Evolutionary conservation across 1,284 basidiomycete genomes (phyloP).

Genomic region (Neotropicomus parvogracilis): DNA sequence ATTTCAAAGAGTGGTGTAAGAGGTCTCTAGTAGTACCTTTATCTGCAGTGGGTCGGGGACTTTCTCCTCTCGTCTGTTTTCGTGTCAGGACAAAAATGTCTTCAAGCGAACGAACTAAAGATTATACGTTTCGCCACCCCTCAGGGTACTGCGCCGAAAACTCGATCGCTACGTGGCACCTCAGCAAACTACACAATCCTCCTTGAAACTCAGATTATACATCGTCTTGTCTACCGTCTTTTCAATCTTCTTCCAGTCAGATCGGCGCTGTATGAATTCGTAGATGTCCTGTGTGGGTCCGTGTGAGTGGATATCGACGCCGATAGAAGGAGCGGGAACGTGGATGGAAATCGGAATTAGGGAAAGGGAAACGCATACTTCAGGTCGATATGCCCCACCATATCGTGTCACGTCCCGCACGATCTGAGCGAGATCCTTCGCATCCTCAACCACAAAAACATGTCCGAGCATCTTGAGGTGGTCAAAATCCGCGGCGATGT

Average conservation of each 20-base stretch:
- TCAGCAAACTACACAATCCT: conserved; percentile 68
- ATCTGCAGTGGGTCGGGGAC: too few species aligned
- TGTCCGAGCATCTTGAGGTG: conserved; percentile 96
- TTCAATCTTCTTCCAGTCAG: conserved; percentile 97
- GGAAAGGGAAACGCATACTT: conserved; percentile 47
- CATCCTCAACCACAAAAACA: conserved; percentile 89
- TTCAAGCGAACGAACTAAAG: too few species aligned
- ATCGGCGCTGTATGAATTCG: conserved; percentile 88
- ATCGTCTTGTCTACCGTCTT: conserved; percentile 92
- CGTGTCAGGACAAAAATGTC: too few species aligned
- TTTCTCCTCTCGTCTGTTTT: too few species aligned
- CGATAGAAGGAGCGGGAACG: too few species aligned
- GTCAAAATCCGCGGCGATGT: conserved; percentile 82
- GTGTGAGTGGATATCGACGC: background rate
- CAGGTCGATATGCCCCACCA: conserved; percentile 88
- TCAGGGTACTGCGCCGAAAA: too few species aligned
- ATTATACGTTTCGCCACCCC: too few species aligned
- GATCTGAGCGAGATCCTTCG: conserved; percentile 92
- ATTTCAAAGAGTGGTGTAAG: too few species aligned
- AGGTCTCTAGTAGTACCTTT: too few species aligned
- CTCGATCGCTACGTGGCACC: background rate
- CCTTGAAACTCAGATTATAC: conserved; percentile 91
- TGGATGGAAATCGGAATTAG: too few species aligned
- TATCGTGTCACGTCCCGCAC: conserved; percentile 92
- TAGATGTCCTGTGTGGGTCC: conserved; percentile 70